Evolutionary conservation across 1,139 yeast genomes (phyloP).

Genomic region (Yamadazyma dendronema): DNA sequence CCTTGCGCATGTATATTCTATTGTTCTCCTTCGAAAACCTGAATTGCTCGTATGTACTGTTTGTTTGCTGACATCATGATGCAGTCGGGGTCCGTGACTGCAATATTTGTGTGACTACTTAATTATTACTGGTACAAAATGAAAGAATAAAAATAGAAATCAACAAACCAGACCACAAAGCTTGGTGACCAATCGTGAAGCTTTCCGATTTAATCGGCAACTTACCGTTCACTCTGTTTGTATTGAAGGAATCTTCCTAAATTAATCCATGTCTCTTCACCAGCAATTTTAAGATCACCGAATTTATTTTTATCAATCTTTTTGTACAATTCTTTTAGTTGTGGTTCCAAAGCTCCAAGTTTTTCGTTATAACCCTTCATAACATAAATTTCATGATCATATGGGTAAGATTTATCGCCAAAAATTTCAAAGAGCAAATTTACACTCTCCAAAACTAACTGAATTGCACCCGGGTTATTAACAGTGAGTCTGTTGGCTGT

Average conservation of each 20-base stretch:
- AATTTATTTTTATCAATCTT: slow-evolving; percentile 68
- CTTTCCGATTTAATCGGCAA: no score
- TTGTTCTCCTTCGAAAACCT: no score
- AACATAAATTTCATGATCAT: slow-evolving; percentile 70
- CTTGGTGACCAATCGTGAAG: no score
- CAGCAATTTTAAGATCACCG: slow-evolving; percentile 56
- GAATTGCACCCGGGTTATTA: slow-evolving; percentile 23
- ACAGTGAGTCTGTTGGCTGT: slow-evolving; percentile 10
- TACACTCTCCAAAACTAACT: slow-evolving; percentile 56
- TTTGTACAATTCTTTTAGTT: slow-evolving; percentile 52
- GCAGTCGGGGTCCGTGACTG: no score
- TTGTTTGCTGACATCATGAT: no score
- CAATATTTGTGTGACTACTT: no score
- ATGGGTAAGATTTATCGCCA: slow-evolving; percentile 67
- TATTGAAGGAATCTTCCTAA: slow-evolving; percentile 76
- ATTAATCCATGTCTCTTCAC: slow-evolving; percentile 67
- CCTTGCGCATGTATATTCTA: no score
- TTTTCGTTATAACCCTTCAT: slow-evolving; percentile 45
- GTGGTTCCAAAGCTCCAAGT: slow-evolving; percentile 46
- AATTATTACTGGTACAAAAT: no score
- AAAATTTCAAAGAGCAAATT: slow-evolving; percentile 74
- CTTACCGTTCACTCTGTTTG: slow-evolving; percentile 37
- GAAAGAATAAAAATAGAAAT: no score
- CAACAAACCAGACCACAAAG: no score
- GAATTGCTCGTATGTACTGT: no score